Percentiles rank a stretch among this genome's conserved stretches.
Conservation (phyloP, 1,284 basidiomycete species). For the Spongispora temasekensis region DNA sequence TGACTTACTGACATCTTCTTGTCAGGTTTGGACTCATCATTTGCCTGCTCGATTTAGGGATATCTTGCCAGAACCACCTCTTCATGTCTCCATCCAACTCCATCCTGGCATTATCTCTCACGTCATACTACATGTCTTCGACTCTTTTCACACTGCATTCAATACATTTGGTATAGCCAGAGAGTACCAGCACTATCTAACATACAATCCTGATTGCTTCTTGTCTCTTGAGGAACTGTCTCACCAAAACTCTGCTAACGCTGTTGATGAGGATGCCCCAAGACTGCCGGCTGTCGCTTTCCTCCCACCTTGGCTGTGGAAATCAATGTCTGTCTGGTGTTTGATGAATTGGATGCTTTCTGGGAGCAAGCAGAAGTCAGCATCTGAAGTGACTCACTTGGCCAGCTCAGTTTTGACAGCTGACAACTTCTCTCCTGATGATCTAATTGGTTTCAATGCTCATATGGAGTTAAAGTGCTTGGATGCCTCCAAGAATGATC, state of each 20-base stretch:
- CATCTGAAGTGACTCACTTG: background rate
- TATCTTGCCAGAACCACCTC: background rate
- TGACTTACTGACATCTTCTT: background rate
- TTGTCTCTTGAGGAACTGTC: background rate
- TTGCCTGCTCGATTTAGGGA: background rate
- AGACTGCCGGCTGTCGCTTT: too few species aligned
- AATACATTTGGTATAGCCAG: background rate
- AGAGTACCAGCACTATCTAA: background rate
- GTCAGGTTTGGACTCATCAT: background rate
- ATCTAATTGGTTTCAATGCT: background rate
- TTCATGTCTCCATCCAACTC: background rate
- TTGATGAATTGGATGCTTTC: background rate
- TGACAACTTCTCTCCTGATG: background rate
- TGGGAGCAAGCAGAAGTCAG: background rate
- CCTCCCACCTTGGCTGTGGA: background rate
- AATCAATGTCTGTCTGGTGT: background rate
- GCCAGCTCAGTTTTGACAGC: background rate
- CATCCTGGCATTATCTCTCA: background rate
- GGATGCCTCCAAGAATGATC: background rate
- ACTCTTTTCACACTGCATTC: background rate
- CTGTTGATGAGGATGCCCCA: background rate
- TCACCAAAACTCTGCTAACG: background rate
- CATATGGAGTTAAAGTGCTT: background rate
- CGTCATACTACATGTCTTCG: background rate
- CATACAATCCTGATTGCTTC: background rate